Evolutionary conservation across 2,329 filamentous ascomycete genomes (phyloP).

Genomic region (Ceratocystis colombiana): DNA sequence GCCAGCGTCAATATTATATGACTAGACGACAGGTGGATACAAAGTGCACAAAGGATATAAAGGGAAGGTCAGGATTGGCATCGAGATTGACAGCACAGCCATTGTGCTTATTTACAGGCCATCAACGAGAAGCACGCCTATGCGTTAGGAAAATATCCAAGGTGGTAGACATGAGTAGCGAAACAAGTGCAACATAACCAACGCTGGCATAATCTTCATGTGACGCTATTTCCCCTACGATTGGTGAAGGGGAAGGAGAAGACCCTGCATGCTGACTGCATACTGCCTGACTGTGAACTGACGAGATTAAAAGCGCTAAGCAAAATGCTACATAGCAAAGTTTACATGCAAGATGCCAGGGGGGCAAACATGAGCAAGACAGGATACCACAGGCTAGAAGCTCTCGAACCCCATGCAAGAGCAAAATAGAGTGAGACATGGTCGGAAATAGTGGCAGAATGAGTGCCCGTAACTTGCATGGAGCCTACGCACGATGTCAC

Average conservation of each 20-base stretch:
- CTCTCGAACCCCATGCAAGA: not conserved
- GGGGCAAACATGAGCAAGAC: not conserved
- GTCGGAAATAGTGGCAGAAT: not conserved
- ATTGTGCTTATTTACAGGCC: not conserved
- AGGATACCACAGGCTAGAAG: not conserved
- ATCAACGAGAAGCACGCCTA: not conserved
- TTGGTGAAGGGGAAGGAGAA: not conserved
- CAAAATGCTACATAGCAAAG: not conserved
- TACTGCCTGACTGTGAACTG: not conserved
- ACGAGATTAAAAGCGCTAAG: not conserved
- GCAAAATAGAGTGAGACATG: not conserved
- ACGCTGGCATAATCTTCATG: not conserved
- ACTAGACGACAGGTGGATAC: not conserved
- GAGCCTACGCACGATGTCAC: not conserved
- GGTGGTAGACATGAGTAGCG: not conserved
- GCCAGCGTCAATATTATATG: not conserved
- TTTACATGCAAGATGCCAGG: not conserved
- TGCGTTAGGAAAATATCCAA: not conserved
- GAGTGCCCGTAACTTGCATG: not conserved
- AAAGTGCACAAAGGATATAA: not conserved
- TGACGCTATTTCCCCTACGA: not conserved
- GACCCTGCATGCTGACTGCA: slow-evolving; percentile 12
- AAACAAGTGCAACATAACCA: not conserved
- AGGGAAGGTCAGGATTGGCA: not conserved
- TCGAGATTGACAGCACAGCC: not conserved